Percentiles rank a stretch among this genome's conserved stretches.
Conservation (phyloP, 2,329 filamentous ascomycete genomes). For the Colletotrichum simmondsii region DNA sequence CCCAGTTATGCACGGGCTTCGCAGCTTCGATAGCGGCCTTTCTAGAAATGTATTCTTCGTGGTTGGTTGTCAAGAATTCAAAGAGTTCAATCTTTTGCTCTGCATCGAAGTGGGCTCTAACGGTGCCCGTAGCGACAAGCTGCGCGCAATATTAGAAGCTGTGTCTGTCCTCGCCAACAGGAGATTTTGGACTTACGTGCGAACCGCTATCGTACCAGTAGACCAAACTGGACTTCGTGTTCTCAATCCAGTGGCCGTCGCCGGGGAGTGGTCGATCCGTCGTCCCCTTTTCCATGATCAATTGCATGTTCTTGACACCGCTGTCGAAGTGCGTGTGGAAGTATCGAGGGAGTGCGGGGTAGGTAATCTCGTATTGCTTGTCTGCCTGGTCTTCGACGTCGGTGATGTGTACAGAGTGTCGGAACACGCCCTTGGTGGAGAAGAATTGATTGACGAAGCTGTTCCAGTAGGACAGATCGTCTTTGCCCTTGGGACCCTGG, state of each 20-base stretch:
- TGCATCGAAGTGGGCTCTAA: slow-evolving; percentile 83
- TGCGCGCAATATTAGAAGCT: slow-evolving; percentile 46
- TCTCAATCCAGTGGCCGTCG: slow-evolving; percentile 80
- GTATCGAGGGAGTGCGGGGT: slow-evolving; percentile 84
- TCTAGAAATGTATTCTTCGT: slow-evolving; percentile 87
- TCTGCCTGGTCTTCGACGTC: slow-evolving; percentile 67
- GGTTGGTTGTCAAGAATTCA: slow-evolving; percentile 79
- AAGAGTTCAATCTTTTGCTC: slow-evolving; percentile 86
- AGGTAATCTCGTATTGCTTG: slow-evolving; percentile 89
- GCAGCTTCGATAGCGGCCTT: slow-evolving; percentile 70
- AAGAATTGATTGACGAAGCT: slow-evolving; percentile 86
- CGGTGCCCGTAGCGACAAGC: slow-evolving; percentile 80
- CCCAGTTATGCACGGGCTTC: slow-evolving; percentile 71
- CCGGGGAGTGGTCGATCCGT: slow-evolving; percentile 67
- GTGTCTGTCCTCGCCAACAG: neutral
- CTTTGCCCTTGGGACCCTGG: slow-evolving; percentile 68
- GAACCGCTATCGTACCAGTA: slow-evolving; percentile 90
- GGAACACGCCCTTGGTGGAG: slow-evolving; percentile 78
- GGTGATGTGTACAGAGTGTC: slow-evolving; percentile 73
- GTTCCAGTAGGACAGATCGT: slow-evolving; percentile 82
- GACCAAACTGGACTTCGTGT: slow-evolving; percentile 80
- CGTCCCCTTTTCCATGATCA: slow-evolving; percentile 79
- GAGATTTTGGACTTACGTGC: slow-evolving; percentile 69
- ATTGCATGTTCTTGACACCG: slow-evolving; percentile 85
- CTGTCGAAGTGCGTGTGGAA: slow-evolving; percentile 91